Base-by-base conservation (phyloP, 2,329 filamentous ascomycete species). In the Emergomyces pasteurianus region DNA sequence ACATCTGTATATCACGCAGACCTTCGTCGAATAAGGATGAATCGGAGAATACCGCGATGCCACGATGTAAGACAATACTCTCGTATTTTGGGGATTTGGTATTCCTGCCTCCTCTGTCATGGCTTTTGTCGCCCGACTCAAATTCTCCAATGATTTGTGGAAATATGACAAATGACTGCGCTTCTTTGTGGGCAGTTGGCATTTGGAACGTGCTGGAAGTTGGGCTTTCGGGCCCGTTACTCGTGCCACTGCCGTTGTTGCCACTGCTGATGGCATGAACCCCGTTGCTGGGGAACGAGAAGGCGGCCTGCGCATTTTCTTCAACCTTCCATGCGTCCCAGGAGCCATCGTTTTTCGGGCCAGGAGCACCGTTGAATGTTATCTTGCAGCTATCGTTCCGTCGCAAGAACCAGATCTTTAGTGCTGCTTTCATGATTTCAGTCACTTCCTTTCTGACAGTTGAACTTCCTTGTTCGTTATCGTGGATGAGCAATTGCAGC, bases 1-100 rank as follows among this genome's bases (percentile, higher is more conserved):
- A 43, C 12, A 8, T 36, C 50, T 26, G 26, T 14, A 62, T 47
- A 28, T 59, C 60, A 14, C 12, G 36, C 50, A 59, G 31, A 12
- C 31, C 60, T 14, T 23, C 23, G 1, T 62, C 34, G 18, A 49
- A 59, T 28, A 57, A 7, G 8, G 38, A 16, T 8, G 60, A 62
- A 42, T 62, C 52, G 38, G 60, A 59, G 52, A 62, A 62, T 9
- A 62, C 52, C 14, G 38, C 60, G 18, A 57, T 59, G 8, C 60
- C 60, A 4, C n/a, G 56, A 28, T 59, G 60, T 23, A 62, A 49
- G 21, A 59, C n/a, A 26, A 31, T 43, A 31, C 10, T 23, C 23
- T 38, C 46, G 9, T 10, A 43, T 5, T 8, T 28, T 12, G 34
- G 34, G 28, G 23, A 5, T 3, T 12, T n/a, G 28, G 50, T n/a